phyloP scores from a whole-genome alignment of 768 basidiomycete species.

The Pleurotus giganteus region DNA sequence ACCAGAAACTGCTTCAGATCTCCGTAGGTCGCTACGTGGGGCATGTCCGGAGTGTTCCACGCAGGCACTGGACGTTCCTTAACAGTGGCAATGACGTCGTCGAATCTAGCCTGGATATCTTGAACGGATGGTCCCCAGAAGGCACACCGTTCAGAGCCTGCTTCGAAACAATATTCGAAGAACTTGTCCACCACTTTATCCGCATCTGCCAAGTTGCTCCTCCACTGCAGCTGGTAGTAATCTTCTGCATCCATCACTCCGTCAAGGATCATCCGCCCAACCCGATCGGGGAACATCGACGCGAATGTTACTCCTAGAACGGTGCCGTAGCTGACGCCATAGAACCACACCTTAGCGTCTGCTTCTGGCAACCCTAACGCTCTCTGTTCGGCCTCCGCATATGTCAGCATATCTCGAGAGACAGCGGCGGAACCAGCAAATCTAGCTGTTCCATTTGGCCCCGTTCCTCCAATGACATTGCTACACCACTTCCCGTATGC shows the following conservation, averaged over 20 bases:
- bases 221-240: conserved; percentile 18
- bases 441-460: background rate
- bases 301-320: conserved; percentile 31
- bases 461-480: background rate
- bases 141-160: conserved; percentile 19
- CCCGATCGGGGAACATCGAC: conserved; percentile 32
- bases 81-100: conserved; percentile 13
- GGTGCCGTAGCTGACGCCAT: conserved; percentile 22
- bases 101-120: conserved; percentile 15
- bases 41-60: conserved; percentile 4
- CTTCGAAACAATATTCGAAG: conserved; percentile 18
- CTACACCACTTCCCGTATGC: background rate
- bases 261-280: conserved; percentile 29
- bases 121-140: conserved; percentile 18
- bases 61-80: conserved; percentile 17
- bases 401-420: background rate
- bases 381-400: background rate
- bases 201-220: conserved; percentile 17
- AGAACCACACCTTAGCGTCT: conserved; percentile 6
- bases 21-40: conserved; percentile 21
- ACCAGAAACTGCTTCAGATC: conserved; percentile 18
- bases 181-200: conserved; percentile 20
- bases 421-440: background rate
- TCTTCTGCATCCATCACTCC: conserved; percentile 27
- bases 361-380: background rate